Evolutionary conservation across 345 rosid species (phyloP).

Genomic region (Psidium friedrichsthalianum): DNA sequence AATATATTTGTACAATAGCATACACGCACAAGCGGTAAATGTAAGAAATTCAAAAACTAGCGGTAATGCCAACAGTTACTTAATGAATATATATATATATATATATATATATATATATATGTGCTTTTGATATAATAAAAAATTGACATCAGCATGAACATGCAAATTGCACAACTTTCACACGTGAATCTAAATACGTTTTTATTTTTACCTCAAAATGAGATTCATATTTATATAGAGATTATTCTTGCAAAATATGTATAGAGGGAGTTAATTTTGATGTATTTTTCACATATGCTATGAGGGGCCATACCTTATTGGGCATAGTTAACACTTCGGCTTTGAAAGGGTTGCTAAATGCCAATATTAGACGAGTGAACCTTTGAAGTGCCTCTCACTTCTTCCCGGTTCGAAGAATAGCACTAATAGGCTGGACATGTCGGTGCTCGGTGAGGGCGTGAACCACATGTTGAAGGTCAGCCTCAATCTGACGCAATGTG

Average conservation of each 20-base stretch:
- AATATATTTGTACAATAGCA: too few relatives aligned
- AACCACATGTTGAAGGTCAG: conserved; percentile 68
- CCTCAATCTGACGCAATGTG: conserved; percentile 53
- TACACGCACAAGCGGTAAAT: neutral
- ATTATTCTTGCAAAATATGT: too few relatives aligned
- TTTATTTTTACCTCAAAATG: neutral
- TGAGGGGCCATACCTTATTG: too few relatives aligned
- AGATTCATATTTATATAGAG: neutral
- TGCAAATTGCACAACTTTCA: neutral
- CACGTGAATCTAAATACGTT: neutral
- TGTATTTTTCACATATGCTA: too few relatives aligned
- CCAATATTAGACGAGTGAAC: too few relatives aligned
- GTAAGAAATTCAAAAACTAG: neutral
- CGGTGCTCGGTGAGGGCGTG: conserved; percentile 3
- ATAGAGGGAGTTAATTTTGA: too few relatives aligned
- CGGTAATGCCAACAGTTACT: accelerated
- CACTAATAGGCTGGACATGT: conserved; percentile 39
- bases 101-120: too few relatives aligned
- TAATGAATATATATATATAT: too few relatives aligned
- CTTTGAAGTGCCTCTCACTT: conserved; percentile 78
- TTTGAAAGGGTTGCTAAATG: too few relatives aligned
- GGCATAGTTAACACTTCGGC: too few relatives aligned
- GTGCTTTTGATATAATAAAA: neutral
- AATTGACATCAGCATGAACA: neutral
- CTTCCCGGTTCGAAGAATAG: conserved; percentile 31